Percentiles rank a stretch among this genome's conserved stretches.
These are phyloP conservation scores for Penicillium sp. DNA, from an alignment of 2,329 filamentous ascomycete species.

Conservation along the genomic window DNA sequence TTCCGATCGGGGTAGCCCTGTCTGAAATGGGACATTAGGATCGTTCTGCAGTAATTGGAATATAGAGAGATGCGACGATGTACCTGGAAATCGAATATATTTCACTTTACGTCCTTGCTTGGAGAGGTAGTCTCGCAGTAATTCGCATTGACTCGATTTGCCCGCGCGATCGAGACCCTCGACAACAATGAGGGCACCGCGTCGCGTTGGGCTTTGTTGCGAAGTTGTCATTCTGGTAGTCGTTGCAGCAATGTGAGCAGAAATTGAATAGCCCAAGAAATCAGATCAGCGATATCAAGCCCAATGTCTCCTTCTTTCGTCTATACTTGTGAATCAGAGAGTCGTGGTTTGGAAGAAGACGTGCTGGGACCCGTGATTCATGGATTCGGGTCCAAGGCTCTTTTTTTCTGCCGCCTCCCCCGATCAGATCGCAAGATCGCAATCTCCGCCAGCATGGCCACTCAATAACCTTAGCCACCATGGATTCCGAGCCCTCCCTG, in stretches of 20 bases:
- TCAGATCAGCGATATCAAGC: too few species aligned
- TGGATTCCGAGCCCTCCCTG: conserved; percentile 33
- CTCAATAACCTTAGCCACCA: conserved; percentile 28
- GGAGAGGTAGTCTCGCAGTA: conserved; percentile 61
- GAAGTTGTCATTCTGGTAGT: conserved; percentile 20
- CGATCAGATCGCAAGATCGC: conserved; percentile 23
- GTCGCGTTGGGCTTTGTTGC: conserved; percentile 31
- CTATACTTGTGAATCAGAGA: neutral
- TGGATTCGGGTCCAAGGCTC: conserved; percentile 6
- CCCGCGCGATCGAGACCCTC: conserved; percentile 89
- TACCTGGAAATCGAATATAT: conserved; percentile 69
- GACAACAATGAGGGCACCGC: conserved; percentile 78
- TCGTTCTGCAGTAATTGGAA: conserved; percentile 1
- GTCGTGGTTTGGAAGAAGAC: neutral
- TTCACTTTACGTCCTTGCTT: conserved; percentile 57
- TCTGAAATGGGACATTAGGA: conserved; percentile 55
- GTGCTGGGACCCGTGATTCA: conserved; percentile 14
- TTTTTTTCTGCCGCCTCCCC: conserved; percentile 22
- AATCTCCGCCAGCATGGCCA: conserved; percentile 15
- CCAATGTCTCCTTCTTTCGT: neutral
- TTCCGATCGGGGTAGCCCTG: conserved; percentile 78
- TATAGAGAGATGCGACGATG: neutral
- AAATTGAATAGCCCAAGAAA: neutral
- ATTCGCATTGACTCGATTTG: conserved; percentile 85
- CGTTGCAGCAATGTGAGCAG: neutral